phyloP scores from a whole-genome alignment of 208 protist species.

The Leishmania aethiopica region DNA sequence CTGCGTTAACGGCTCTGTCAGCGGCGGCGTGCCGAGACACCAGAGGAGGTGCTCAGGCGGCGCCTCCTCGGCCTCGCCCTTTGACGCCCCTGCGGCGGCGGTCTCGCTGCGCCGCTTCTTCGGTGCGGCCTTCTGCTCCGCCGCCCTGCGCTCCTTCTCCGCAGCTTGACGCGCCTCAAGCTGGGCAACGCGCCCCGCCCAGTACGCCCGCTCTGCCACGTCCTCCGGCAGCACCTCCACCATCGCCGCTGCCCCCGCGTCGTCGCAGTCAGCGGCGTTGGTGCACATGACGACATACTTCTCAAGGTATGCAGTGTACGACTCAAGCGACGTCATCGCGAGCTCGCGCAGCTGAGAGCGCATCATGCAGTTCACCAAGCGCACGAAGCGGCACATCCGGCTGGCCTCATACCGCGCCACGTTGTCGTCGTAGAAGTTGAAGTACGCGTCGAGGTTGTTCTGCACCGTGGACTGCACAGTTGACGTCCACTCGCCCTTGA shows the following conservation, averaged over 20 bases:
- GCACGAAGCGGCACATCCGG: conserved; percentile 92
- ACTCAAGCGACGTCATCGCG: conserved; percentile 71
- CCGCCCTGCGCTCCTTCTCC: conserved; percentile 13
- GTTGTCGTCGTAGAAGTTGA: conserved; percentile 95
- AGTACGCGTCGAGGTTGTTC: conserved; percentile 93
- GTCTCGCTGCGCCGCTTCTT: conserved; percentile 21
- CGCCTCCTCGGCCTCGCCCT: conserved; percentile 13
- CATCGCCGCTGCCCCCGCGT: conserved; percentile 1
- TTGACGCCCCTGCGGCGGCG: conserved; percentile 8
- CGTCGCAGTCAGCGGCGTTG: conserved; percentile 8
- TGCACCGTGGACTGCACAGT: conserved; percentile 92
- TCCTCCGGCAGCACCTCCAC: conserved; percentile 74
- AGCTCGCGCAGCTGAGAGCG: conserved; percentile 84
- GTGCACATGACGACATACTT: conserved; percentile 42
- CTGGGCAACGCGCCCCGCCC: conserved; percentile 45
- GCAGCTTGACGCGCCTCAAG: conserved; percentile 22
- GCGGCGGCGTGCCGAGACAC: conserved; percentile 54
- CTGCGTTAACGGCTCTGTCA: conserved; percentile 57
- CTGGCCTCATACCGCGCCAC: conserved; percentile 79
- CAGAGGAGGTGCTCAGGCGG: conserved; percentile 52
- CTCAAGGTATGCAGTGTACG: conserved; percentile 79
- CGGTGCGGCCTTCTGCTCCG: conserved; percentile 25
- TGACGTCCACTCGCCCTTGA: conserved; percentile 92
- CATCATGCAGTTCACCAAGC: conserved; percentile 93
- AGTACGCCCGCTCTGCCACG: conserved; percentile 64